A percentile compares a stretch with the other conserved stretches of the same genome.
These are phyloP conservation scores for Ceratocystis lukuohia DNA, from an alignment of 2,329 filamentous ascomycete species.

Conservation along the genomic window DNA sequence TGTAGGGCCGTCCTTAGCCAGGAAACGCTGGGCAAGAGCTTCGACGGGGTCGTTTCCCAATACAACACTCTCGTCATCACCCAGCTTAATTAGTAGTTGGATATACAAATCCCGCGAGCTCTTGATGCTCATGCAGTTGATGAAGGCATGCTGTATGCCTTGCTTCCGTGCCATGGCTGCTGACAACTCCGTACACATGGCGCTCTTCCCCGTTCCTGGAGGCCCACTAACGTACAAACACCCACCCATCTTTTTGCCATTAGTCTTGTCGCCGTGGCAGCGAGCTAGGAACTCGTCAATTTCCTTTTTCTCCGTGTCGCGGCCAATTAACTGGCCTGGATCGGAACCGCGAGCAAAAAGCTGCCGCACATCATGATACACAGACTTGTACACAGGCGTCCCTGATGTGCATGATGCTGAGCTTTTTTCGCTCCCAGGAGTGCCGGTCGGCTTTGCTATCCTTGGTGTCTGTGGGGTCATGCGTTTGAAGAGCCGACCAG, in stretches of 20 bases:
- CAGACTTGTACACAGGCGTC: slow-evolving; percentile 32
- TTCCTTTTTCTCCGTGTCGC: slow-evolving; percentile 54
- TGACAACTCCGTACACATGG: slow-evolving; percentile 72
- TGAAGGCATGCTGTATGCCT: slow-evolving; percentile 55
- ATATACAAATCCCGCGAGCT: slow-evolving; percentile 73
- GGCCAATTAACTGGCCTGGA: slow-evolving; percentile 62
- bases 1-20: slow-evolving; percentile 30
- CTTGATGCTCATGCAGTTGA: slow-evolving; percentile 97
- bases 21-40: slow-evolving; percentile 15
- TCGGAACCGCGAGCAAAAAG: slow-evolving; percentile 70
- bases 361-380: slow-evolving; percentile 80
- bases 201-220: slow-evolving; percentile 92
- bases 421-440: slow-evolving; percentile 8
- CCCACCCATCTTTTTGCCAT: slow-evolving; percentile 49
- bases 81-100: slow-evolving; percentile 59
- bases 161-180: slow-evolving; percentile 40
- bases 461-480: slow-evolving; percentile 60
- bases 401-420: neutral
- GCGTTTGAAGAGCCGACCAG: slow-evolving; percentile 61
- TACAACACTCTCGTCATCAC: slow-evolving; percentile 32
- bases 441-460: slow-evolving; percentile 6
- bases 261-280: slow-evolving; percentile 44
- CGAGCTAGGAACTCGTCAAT: slow-evolving; percentile 55
- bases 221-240: slow-evolving; percentile 93
- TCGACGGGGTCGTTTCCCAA: slow-evolving; percentile 29